These are phyloP conservation scores for Leptographium flavum DNA, from an alignment of 2,329 filamentous ascomycete genomes.

Conservation along the genomic window DNA sequence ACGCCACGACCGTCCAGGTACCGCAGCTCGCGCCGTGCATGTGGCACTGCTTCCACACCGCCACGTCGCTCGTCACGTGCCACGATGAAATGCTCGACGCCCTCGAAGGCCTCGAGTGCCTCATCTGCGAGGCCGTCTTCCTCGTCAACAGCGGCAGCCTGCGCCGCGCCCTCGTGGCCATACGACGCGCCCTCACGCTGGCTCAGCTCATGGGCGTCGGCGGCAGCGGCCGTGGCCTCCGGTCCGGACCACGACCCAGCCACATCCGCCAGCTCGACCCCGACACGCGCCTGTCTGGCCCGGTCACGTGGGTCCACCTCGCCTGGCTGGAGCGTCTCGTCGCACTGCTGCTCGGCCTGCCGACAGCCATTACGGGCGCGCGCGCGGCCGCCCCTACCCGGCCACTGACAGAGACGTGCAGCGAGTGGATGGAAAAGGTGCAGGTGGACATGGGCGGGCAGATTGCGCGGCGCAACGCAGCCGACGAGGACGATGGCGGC, in stretches of 20 bases:
- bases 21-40: not conserved
- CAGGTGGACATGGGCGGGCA: conserved; percentile 19
- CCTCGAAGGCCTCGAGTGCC: conserved; percentile 33
- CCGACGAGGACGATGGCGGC: conserved; percentile 7
- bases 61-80: conserved; percentile 22
- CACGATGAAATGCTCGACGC: conserved; percentile 30
- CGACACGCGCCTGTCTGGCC: conserved; percentile 18
- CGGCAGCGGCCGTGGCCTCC: not conserved
- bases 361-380: conserved; percentile 1
- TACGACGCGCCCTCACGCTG: conserved; percentile 26
- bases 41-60: not conserved
- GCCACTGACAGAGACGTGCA: not conserved
- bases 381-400: not conserved
- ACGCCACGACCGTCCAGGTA: not conserved
- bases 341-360: conserved; percentile 26
- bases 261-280: conserved; percentile 6
- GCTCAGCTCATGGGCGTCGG: conserved; percentile 8
- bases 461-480: conserved; percentile 20
- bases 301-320: conserved; percentile 30
- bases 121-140: conserved; percentile 32
- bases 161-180: conserved; percentile 27
- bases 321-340: conserved; percentile 30
- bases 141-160: conserved; percentile 31
- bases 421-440: conserved; percentile 18
- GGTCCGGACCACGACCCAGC: too few relatives aligned